Base-by-base conservation (phyloP, 1,284 basidiomycete genomes). In the Cryptococcus wingfieldii region DNA sequence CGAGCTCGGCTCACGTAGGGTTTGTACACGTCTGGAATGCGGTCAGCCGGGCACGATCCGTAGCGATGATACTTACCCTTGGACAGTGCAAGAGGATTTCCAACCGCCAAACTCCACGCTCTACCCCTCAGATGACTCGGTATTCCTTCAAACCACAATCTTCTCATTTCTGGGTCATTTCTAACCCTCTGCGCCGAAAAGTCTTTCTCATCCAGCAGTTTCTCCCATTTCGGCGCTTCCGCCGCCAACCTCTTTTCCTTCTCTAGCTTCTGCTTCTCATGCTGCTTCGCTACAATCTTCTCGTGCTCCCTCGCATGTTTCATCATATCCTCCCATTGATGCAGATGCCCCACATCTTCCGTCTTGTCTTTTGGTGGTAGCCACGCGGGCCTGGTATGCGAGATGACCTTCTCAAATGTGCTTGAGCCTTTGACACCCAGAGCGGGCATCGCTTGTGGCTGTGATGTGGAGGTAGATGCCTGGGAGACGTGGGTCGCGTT, bases 291-390 rank as follows among this genome's bases (percentile, higher is more conserved):
- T 13, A 59, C 54, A 60, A 71, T 62, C 38, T 59, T 58, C 47
- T 73, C 72, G 50, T 65, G 64, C 46, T 72, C 67, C 42, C 67
- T 50, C 8, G 72, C 63, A 43, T 74, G 68, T 12, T 66, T 63
- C 93, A 97, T 97, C 90, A 97, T 95, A 43, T 81, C 77, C 69
- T 91, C 85, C 90, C 92, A 97, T 68, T 89, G 88, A 28, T 86
- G 84, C 69, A 91, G 80, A 77, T 97, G 92, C 62, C 85, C 88
- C 55, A 82, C 78, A 71, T 96, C 92, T 74, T 96, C 93, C 50
- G 82, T 73, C 55, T 83, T 84, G 53, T 79, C 79, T 72, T 96
- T 96, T 1, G 92, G 92, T 18, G 92, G 93, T 9, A 96, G 79
- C 71, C 86, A 88, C 5, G 83, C 78, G 18, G 90, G 91, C 25